A percentile compares a stretch with the other conserved stretches of the same genome.
These are phyloP conservation scores for Laburnicola sp. DNA, from an alignment of 2,329 filamentous ascomycete species.

Conservation along the genomic window DNA sequence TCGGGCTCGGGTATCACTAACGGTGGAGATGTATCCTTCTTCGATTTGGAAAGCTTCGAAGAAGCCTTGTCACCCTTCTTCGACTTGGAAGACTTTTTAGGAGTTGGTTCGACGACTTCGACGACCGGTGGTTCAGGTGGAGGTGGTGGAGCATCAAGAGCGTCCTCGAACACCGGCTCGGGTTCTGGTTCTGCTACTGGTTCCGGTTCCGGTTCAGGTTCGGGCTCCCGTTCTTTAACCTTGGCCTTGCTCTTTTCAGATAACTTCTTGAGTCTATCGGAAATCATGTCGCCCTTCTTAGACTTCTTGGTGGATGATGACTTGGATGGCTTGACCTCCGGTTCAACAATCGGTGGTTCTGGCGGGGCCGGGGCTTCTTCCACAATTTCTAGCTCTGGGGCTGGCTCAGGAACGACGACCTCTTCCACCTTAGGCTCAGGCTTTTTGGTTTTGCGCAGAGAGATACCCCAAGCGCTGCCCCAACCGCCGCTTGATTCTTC, in stretches of 20 bases:
- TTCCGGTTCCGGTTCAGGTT: constrained; percentile 32
- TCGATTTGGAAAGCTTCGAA: constrained; percentile 34
- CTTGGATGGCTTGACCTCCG: constrained; percentile 25
- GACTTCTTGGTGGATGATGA: constrained; percentile 29
- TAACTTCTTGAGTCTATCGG: constrained; percentile 57
- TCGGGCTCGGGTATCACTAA: constrained; percentile 35
- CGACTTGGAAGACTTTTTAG: constrained; percentile 37
- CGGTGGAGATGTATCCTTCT: constrained; percentile 29
- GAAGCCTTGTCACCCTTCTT: constrained; percentile 25
- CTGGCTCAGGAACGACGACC: constrained; percentile 31
- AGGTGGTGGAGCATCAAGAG: constrained; percentile 18
- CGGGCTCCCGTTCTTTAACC: constrained; percentile 38
- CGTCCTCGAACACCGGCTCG: constrained; percentile 30
- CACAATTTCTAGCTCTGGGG: constrained; percentile 47
- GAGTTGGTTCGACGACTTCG: constrained; percentile 34
- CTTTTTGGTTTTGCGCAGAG: constrained; percentile 51
- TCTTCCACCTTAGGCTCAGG: constrained; percentile 44
- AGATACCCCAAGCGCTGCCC: constrained; percentile 52
- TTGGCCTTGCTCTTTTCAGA: constrained; percentile 45
- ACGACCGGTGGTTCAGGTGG: constrained; percentile 29
- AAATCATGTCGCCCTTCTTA: constrained; percentile 47
- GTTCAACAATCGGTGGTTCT: constrained; percentile 44
- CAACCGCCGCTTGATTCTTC: constrained; percentile 37
- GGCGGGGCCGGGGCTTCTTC: constrained; percentile 49
- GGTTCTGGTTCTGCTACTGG: constrained; percentile 39